Percentiles rank a stretch among this genome's conserved stretches.
Evolutionary conservation across 2,329 filamentous ascomycete species (phyloP).

Genomic region (Colletotrichum sp.): DNA sequence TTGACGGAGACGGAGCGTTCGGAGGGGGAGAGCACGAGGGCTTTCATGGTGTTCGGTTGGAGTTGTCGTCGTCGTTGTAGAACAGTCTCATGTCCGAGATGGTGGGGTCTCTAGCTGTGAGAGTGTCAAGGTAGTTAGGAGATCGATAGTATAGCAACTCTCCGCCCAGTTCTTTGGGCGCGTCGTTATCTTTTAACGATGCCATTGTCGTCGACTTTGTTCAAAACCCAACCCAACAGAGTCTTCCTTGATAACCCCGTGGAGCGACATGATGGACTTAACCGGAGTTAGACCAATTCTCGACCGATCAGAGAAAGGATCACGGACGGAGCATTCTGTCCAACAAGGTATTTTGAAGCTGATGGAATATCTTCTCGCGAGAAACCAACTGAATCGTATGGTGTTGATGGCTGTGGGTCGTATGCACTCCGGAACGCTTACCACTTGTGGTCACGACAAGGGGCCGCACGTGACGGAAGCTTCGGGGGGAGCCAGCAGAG

Average conservation of each 20-base stretch:
- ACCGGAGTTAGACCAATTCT: not conserved
- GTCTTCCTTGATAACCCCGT: not conserved
- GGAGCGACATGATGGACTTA: not conserved
- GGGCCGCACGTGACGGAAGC: not conserved
- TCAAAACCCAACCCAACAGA: not conserved
- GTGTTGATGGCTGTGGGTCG: not conserved
- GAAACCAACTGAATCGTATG: not conserved
- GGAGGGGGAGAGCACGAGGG: not conserved
- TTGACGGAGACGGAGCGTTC: not conserved
- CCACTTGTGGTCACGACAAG: not conserved
- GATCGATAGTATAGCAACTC: too few species aligned
- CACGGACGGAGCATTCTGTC: not conserved
- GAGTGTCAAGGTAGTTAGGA: accelerated
- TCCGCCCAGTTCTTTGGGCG: not conserved
- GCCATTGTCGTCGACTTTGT: not conserved
- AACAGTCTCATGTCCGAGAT: not conserved
- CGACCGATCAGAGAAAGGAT: not conserved
- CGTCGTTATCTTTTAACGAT: not conserved
- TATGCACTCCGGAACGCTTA: not conserved
- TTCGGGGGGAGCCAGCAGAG: not conserved
- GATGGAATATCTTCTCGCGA: not conserved
- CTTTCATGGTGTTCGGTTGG: not conserved
- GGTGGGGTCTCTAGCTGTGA: too few species aligned
- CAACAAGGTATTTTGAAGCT: not conserved
- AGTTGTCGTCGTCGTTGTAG: not conserved